A percentile compares a stretch with the other conserved stretches of the same genome.
Conservation (phyloP, 805 yeast species). For the Sugiyamaella chiloensis region DNA sequence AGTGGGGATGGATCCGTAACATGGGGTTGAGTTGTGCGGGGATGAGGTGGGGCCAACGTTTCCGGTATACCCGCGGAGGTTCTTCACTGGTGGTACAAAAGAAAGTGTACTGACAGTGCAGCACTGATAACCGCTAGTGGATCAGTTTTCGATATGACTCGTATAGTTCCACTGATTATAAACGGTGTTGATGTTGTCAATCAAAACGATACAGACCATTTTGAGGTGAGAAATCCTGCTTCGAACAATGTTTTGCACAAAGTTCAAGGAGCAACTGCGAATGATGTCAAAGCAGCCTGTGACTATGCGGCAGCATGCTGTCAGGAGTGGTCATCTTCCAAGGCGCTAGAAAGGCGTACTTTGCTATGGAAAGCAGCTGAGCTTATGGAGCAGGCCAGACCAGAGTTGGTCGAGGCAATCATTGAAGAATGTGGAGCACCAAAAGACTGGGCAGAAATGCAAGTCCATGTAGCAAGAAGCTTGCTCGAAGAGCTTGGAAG, state of each 20-base stretch:
- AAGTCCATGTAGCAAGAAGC: not conserved
- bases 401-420: not conserved
- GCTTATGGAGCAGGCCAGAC: not conserved
- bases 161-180: constrained; percentile 1
- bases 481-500: not conserved
- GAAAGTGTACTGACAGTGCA: too few relatives aligned
- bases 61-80: too few relatives aligned
- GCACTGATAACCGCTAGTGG: too few relatives aligned
- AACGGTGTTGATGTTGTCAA: not conserved
- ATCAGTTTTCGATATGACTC: too few relatives aligned
- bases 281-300: not conserved
- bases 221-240: not conserved
- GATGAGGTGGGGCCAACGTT: too few relatives aligned
- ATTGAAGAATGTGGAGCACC: not conserved
- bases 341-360: not conserved
- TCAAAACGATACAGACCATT: not conserved
- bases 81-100: too few relatives aligned
- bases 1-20: too few relatives aligned
- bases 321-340: not conserved
- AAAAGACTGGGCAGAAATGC: not conserved
- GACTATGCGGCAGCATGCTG: not conserved
- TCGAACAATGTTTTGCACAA: not conserved
- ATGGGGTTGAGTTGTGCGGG: too few relatives aligned
- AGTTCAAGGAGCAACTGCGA: not conserved
- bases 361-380: not conserved